A percentile compares a stretch with the other conserved stretches of the same genome.
Evolutionary conservation across 148 eudicot genomes (phyloP).

Genomic region (Diospyros kaki): DNA sequence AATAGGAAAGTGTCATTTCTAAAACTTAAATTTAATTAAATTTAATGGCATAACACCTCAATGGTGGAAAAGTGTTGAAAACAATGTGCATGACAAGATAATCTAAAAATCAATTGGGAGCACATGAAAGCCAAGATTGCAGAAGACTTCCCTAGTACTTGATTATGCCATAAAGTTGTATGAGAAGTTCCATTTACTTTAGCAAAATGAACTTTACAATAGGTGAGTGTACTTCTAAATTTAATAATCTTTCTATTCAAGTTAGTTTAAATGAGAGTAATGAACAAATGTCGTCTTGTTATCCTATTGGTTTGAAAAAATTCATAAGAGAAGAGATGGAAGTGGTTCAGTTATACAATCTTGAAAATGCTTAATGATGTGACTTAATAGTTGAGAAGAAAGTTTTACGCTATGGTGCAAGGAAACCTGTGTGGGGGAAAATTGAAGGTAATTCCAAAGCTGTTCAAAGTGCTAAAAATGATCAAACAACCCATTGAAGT

Average conservation of each 20-base stretch:
- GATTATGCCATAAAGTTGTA: constrained; percentile 4
- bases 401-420: background rate
- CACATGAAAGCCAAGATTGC: no score
- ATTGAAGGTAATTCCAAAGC: no score
- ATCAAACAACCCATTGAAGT: no score
- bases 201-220: background rate
- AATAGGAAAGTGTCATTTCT: no score
- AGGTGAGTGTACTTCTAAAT: background rate
- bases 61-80: no score
- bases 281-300: background rate
- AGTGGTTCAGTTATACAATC: background rate
- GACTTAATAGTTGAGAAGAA: background rate
- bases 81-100: no score
- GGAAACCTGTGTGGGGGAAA: no score
- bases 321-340: background rate
- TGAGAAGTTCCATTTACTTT: background rate
- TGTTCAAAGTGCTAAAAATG: no score
- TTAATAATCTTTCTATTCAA: background rate
- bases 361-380: background rate
- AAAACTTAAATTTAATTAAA: no score
- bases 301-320: background rate
- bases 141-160: no score
- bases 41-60: no score
- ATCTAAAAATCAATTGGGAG: no score
- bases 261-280: constrained; percentile 2